phyloP scores from a whole-genome alignment of 129 eudicot genomes.

The Ambrosia artemisiifolia region DNA sequence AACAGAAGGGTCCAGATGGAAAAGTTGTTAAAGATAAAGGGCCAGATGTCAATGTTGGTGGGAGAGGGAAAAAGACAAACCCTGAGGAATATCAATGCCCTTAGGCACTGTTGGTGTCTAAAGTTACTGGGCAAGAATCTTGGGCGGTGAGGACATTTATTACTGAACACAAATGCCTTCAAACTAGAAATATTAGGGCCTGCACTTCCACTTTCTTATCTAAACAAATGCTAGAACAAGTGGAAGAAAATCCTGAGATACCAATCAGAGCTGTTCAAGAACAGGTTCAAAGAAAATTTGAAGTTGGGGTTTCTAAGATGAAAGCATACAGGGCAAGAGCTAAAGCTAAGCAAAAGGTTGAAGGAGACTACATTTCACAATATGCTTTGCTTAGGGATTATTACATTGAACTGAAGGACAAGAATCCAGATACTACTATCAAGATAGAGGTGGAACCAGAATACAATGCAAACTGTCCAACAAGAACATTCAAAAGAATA shows the following conservation, averaged over 20 bases:
- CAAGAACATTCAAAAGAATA: too few species aligned
- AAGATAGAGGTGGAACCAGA: too few species aligned
- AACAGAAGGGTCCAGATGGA: not conserved
- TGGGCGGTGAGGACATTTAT: not conserved
- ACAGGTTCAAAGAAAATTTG: not conserved
- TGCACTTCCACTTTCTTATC: not conserved
- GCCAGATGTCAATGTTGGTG: not conserved
- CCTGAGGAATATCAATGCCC: not conserved
- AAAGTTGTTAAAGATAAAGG: not conserved
- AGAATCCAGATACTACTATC: too few species aligned
- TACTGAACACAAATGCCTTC: not conserved
- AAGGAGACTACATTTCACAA: not conserved
- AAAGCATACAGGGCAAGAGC: not conserved
- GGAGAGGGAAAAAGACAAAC: not conserved
- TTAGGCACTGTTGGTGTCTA: not conserved
- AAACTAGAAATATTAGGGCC: not conserved
- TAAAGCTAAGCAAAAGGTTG: not conserved
- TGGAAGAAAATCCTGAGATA: not conserved
- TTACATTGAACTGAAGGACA: too few species aligned
- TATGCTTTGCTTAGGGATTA: not conserved
- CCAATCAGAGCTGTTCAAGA: not conserved
- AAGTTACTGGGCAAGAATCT: not conserved
- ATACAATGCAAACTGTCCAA: too few species aligned
- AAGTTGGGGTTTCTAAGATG: not conserved
- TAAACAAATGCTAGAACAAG: not conserved